Evolutionary conservation across 2,329 filamentous ascomycete species (phyloP).

Genomic region (Microcyclospora tardicrescens): DNA sequence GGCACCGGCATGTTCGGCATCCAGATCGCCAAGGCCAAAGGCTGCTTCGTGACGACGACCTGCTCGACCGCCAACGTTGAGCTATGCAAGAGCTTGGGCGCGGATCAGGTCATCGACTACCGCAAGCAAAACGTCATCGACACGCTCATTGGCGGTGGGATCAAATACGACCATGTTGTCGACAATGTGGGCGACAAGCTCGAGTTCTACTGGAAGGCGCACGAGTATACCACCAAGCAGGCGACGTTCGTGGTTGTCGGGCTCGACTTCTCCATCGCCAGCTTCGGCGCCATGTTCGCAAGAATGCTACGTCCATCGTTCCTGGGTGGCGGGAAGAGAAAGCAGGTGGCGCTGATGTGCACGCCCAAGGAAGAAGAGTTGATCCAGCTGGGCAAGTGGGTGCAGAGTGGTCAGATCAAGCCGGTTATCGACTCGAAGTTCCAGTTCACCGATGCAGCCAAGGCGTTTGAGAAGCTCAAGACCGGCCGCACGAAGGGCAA

Average conservation of each 20-base stretch:
- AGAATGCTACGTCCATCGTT: conserved; percentile 32
- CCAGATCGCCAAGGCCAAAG: conserved; percentile 50
- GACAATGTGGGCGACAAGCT: conserved; percentile 45
- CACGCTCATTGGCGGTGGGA: conserved; percentile 34
- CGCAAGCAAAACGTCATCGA: conserved; percentile 36
- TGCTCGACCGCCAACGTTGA: conserved; percentile 48
- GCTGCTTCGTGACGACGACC: conserved; percentile 45
- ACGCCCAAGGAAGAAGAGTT: conserved; percentile 34
- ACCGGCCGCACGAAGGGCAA: conserved; percentile 46
- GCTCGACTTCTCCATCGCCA: conserved; percentile 5
- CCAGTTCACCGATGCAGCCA: conserved; percentile 42
- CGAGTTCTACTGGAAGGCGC: conserved; percentile 40
- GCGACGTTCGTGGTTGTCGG: conserved; percentile 34
- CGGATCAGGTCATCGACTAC: conserved; percentile 52
- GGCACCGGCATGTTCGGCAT: conserved; percentile 48
- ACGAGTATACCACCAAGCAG: conserved; percentile 36
- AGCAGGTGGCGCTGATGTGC: conserved; percentile 25
- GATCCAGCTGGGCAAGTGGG: conserved; percentile 38
- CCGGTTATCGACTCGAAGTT: conserved; percentile 43
- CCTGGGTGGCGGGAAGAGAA: conserved; percentile 39
- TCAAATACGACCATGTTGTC: conserved; percentile 40
- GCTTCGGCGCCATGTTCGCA: conserved; percentile 9
- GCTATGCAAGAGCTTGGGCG: conserved; percentile 45
- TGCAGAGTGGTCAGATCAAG: conserved; percentile 45
- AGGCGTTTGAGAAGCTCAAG: conserved; percentile 47